These are phyloP conservation scores for Solanum aculeatissimum DNA, from an alignment of 305 asterid species.

Conservation along the genomic window DNA sequence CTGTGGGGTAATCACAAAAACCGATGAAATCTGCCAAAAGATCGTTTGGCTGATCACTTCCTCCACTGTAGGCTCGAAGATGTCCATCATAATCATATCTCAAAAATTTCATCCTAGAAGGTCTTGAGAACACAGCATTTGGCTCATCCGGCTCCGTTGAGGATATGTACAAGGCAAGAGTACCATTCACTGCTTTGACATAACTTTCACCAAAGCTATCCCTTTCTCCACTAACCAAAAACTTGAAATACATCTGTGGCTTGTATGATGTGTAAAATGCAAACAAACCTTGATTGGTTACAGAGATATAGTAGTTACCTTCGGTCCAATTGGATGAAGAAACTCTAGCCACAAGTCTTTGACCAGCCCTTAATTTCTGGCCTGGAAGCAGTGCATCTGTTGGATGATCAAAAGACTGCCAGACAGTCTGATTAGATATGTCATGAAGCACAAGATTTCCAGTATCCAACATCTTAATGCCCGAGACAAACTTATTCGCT, in stretches of 20 bases:
- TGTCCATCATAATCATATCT: not conserved
- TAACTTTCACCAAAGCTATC: not conserved
- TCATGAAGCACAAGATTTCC: slow-evolving; percentile 1
- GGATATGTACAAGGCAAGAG: not conserved
- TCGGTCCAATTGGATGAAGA: not conserved
- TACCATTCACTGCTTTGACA: not conserved
- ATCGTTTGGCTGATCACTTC: not conserved
- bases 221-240: not conserved
- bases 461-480: not conserved
- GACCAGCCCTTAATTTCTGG: not conserved
- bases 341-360: not conserved
- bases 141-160: not conserved
- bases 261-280: not conserved
- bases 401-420: slow-evolving; percentile 16
- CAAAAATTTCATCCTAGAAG: not conserved
- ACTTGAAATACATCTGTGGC: not conserved
- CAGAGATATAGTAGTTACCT: slow-evolving; percentile 1
- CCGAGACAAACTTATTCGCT: not conserved
- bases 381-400: slow-evolving; percentile 1
- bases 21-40: not conserved
- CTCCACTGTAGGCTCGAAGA: not conserved
- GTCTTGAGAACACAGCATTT: not conserved
- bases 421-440: not conserved
- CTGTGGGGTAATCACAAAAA: not conserved
- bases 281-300: not conserved